phyloP scores from a whole-genome alignment of 495 filamentous ascomycete genomes.

The Aspergillus saccharolyticus region DNA sequence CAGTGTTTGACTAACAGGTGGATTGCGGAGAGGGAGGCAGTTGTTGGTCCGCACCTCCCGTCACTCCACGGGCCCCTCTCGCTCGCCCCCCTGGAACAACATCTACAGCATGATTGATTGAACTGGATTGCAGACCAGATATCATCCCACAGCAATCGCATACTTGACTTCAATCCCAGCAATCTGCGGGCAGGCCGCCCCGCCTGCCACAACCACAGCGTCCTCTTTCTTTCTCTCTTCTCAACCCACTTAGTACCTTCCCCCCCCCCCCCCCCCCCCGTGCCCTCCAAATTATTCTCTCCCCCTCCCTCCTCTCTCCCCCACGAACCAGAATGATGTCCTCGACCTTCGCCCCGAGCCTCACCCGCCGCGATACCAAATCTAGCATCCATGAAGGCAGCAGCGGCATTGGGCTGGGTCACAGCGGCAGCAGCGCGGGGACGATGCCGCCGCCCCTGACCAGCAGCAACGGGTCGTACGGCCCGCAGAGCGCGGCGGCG shows the following conservation, averaged over 20 bases:
- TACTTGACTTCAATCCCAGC: background rate
- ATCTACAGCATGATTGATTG: background rate
- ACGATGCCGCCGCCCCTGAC: conserved; percentile 26
- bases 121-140: background rate
- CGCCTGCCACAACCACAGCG: background rate
- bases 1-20: background rate
- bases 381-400: conserved; percentile 1
- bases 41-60: background rate
- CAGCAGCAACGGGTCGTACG: conserved; percentile 34
- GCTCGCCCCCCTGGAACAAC: background rate
- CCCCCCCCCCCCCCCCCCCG: too few relatives aligned
- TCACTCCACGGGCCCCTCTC: background rate
- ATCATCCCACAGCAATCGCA: background rate
- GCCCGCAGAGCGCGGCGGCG: conserved; percentile 58
- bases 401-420: background rate
- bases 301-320: too few relatives aligned
- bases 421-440: conserved; percentile 7
- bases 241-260: too few relatives aligned
- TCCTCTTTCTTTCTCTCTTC: background rate
- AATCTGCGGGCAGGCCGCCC: background rate
- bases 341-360: background rate
- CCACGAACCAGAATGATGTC: background rate
- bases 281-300: background rate
- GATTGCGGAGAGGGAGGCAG: background rate
- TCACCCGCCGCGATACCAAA: conserved; percentile 1